phyloP scores from a whole-genome alignment of 805 yeast species.

The Kazachstania bromeliacearum region DNA sequence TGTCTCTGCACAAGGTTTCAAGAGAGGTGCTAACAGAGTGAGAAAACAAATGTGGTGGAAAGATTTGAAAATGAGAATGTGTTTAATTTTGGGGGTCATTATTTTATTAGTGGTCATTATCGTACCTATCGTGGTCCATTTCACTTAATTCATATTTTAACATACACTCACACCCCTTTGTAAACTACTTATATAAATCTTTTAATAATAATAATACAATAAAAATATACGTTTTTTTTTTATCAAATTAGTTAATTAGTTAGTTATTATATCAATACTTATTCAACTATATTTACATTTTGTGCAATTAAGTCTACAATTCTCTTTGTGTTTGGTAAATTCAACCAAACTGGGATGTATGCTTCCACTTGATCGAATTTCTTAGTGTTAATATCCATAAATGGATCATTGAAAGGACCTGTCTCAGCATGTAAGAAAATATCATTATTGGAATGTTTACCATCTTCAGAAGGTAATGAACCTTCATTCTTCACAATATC shows the following conservation, averaged over 20 bases:
- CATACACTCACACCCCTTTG: background rate
- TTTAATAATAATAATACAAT: background rate
- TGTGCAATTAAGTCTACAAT: slow-evolving; percentile 81
- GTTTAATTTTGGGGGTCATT: slow-evolving; percentile 72
- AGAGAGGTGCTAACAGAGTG: slow-evolving; percentile 93
- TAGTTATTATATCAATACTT: no score
- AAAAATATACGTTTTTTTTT: no score
- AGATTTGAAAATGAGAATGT: slow-evolving; percentile 91
- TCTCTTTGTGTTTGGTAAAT: slow-evolving; percentile 79
- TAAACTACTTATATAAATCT: background rate
- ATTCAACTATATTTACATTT: slow-evolving; percentile 49
- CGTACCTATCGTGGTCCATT: slow-evolving; percentile 90
- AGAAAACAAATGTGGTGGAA: slow-evolving; percentile 99
- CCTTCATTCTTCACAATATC: slow-evolving; percentile 56
- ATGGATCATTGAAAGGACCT: slow-evolving; percentile 77
- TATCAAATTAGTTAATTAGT: no score
- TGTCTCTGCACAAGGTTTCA: slow-evolving; percentile 86
- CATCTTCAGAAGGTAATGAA: slow-evolving; percentile 32
- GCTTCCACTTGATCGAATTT: slow-evolving; percentile 78
- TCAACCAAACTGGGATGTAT: slow-evolving; percentile 90
- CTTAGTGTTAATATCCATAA: slow-evolving; percentile 61
- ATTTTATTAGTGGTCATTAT: slow-evolving; percentile 76
- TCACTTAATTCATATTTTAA: slow-evolving; percentile 38
- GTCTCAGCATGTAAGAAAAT: slow-evolving; percentile 62
- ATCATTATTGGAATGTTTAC: slow-evolving; percentile 41